Conservation (phyloP, 176 grass and related monocot genomes). For the Microstegium vimineum region DNA sequence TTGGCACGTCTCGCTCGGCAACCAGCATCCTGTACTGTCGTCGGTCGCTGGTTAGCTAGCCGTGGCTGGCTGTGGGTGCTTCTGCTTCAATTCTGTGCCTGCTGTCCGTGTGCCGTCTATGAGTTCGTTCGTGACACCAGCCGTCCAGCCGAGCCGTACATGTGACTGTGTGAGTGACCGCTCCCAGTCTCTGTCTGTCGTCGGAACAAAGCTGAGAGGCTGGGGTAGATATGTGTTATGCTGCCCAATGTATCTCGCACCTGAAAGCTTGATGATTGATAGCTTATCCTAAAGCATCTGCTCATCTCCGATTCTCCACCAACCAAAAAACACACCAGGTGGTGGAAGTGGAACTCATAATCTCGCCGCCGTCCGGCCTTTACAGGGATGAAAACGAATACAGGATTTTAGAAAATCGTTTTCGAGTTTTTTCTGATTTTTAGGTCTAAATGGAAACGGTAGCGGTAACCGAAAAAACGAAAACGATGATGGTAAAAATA, state of each 20-base stretch:
- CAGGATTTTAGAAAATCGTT: too few species aligned
- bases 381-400: too few species aligned
- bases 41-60: too few species aligned
- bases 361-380: not conserved
- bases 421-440: too few species aligned
- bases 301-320: not conserved
- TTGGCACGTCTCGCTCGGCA: slow-evolving; percentile 13
- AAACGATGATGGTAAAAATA: too few species aligned
- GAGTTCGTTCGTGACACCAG: not conserved
- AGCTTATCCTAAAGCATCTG: not conserved
- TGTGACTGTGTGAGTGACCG: not conserved
- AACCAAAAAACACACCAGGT: not conserved
- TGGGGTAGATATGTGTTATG: not conserved
- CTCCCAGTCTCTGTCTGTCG: not conserved
- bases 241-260: not conserved
- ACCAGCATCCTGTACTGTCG: not conserved
- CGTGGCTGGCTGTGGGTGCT: too few species aligned
- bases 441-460: too few species aligned
- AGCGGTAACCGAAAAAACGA: too few species aligned
- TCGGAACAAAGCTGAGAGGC: not conserved
- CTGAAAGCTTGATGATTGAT: not conserved
- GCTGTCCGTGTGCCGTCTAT: not conserved
- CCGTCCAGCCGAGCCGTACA: not conserved
- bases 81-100: too few species aligned
- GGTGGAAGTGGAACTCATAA: too few species aligned